Evolutionary conservation across 2,329 filamentous ascomycete species (phyloP), one percentile per base, ranked within the genome.

Genomic region (Bipolaris gigantea): DNA sequence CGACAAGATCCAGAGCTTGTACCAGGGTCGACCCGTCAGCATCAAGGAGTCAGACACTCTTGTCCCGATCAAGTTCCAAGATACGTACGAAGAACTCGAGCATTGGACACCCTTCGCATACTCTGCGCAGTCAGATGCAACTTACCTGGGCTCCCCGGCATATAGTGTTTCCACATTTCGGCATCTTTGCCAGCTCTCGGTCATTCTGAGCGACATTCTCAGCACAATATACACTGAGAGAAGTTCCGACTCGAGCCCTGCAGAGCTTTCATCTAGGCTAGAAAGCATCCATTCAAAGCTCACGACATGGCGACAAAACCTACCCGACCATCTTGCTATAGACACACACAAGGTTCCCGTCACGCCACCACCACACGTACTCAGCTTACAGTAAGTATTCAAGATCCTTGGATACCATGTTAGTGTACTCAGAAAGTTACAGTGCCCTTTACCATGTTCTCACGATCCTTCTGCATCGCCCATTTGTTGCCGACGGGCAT

Each of bases 1-100:
- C 36, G 82, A 83, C 55, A 84, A 83, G 57, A 76, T 83, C 7
- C 81, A 85, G 55, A 79, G 76, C 13, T 63, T 85, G 0, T 85
- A 83, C 44, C 80, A 82, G 59, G 82, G 82, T 0, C 77, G 81
- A 0, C 83, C 81, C 0, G 76, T 76, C 0, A 78, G 69, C 2
- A 64, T 83, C 5, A 77, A 78, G 8, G 75, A 80, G n/a, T 73
- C 72, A 0, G 78, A 83, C 21, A 75, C 74, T 0, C 67, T 74
- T 9, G 79, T 83, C 0, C 76, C 80, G 0, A 75, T 81, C 16
- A 70, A 74, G 5, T 81, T 82, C 21, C 67, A 77, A 1, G 80
- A 83, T 46, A 74, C 73, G 0, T 83, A 76, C 30, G 82, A 85
- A 27, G 82, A 85, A 57, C 70, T 81, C 0, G 81, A 84, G 48